Conservation (phyloP, 2,329 filamentous ascomycete species). For the Myriangium duriaei region DNA sequence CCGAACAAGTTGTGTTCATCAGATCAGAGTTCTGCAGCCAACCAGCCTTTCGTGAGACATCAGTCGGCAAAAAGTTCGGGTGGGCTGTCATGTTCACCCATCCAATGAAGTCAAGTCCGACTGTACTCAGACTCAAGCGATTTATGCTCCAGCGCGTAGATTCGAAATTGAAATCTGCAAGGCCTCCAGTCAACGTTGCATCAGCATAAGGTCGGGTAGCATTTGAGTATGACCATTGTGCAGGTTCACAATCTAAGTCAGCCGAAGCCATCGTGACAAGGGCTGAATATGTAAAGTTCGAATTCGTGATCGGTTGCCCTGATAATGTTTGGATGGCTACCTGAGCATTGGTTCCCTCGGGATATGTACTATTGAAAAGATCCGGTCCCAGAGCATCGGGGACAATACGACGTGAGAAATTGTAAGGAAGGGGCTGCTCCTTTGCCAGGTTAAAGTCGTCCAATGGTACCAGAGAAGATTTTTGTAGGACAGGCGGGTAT, state of each 20-base stretch:
- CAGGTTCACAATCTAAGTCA: conserved; percentile 1
- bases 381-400: not conserved
- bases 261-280: not conserved
- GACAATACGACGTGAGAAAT: not conserved
- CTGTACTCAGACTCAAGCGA: no score
- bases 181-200: no score
- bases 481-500: not conserved
- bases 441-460: conserved; percentile 3
- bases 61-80: no score
- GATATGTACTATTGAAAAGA: not conserved
- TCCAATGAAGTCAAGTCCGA: no score
- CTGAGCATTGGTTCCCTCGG: not conserved
- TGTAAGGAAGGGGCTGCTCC: no score
- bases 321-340: not conserved
- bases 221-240: not conserved
- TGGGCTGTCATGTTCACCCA: no score
- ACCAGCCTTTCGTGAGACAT: no score
- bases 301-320: not conserved
- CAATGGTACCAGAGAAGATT: not conserved
- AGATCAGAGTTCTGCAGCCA: no score
- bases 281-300: not conserved
- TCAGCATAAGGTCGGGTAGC: not conserved
- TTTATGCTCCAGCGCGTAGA: no score
- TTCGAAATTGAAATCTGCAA: no score
- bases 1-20: no score